Evolutionary conservation across 2,329 filamentous ascomycete genomes (phyloP).

Genomic region (Curvularia sp.): DNA sequence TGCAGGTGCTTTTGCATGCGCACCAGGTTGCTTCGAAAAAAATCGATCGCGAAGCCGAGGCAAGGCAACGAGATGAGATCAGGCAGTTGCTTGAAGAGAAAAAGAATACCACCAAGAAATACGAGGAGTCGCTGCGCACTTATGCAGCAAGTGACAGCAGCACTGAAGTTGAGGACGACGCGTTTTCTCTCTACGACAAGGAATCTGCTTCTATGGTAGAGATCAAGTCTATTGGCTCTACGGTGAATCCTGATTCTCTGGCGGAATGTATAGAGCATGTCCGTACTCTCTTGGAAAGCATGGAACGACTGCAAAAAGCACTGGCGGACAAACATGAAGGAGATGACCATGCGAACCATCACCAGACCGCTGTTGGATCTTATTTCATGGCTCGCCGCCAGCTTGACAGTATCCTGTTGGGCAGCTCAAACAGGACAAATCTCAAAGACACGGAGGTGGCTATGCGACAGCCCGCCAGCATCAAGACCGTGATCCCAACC

Average conservation of each 20-base stretch:
- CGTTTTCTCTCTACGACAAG: slow-evolving; percentile 4
- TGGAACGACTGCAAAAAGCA: slow-evolving; percentile 31
- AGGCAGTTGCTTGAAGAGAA: slow-evolving; percentile 32
- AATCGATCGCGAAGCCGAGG: slow-evolving; percentile 34
- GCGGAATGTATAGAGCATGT: slow-evolving; percentile 37
- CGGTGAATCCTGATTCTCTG: slow-evolving; percentile 28
- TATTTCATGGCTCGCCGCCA: slow-evolving; percentile 30
- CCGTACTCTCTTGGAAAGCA: slow-evolving; percentile 29
- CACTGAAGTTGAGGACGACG: slow-evolving; percentile 24
- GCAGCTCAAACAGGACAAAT: background rate
- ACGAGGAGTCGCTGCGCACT: slow-evolving; percentile 34
- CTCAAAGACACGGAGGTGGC: background rate
- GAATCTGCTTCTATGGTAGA: slow-evolving; percentile 1
- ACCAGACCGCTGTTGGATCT: slow-evolving; percentile 37
- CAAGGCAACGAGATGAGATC: slow-evolving; percentile 36
- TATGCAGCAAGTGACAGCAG: slow-evolving; percentile 30
- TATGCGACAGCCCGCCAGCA: background rate
- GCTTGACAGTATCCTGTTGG: slow-evolving; percentile 26
- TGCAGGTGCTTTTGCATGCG: slow-evolving; percentile 39
- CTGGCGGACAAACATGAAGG: slow-evolving; percentile 52
- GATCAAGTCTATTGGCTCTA: slow-evolving; percentile 27
- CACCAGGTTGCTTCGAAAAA: slow-evolving; percentile 36
- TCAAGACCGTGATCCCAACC: background rate
- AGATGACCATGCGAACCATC: slow-evolving; percentile 39
- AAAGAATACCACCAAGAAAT: slow-evolving; percentile 32